Percentiles rank a stretch among this genome's conserved stretches.
These are phyloP conservation scores for Xylariaceae sp. DNA, from an alignment of 2,329 filamentous ascomycete genomes.

Conservation along the genomic window DNA sequence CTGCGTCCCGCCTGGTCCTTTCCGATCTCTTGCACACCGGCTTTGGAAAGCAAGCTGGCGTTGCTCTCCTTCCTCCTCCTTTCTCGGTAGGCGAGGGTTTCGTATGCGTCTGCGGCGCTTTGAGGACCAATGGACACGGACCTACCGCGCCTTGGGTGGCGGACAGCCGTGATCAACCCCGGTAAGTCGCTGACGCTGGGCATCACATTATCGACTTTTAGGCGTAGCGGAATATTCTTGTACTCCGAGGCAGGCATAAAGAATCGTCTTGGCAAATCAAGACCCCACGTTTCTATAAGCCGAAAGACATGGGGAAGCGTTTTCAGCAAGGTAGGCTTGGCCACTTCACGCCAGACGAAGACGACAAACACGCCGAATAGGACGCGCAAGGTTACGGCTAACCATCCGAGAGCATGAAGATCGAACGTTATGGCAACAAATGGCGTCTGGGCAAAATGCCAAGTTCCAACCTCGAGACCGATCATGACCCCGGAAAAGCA, in stretches of 20 bases:
- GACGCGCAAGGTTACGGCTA: slow-evolving; percentile 70
- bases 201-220: slow-evolving; percentile 82
- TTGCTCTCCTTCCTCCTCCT: slow-evolving; percentile 62
- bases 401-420: slow-evolving; percentile 69
- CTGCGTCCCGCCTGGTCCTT: slow-evolving; percentile 40
- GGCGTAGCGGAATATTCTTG: slow-evolving; percentile 76
- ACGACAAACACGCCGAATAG: slow-evolving; percentile 82
- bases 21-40: slow-evolving; percentile 51
- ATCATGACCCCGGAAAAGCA: slow-evolving; percentile 91
- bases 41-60: slow-evolving; percentile 52
- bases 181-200: slow-evolving; percentile 89
- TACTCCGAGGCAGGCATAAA: slow-evolving; percentile 93
- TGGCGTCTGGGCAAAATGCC: slow-evolving; percentile 74
- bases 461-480: slow-evolving; percentile 81
- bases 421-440: slow-evolving; percentile 64
- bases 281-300: slow-evolving; percentile 77
- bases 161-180: slow-evolving; percentile 79
- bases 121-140: slow-evolving; percentile 92
- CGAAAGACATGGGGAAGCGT: slow-evolving; percentile 86
- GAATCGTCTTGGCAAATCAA: slow-evolving; percentile 85
- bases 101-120: slow-evolving; percentile 94
- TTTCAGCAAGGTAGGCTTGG: slow-evolving; percentile 83
- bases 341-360: slow-evolving; percentile 87
- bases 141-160: slow-evolving; percentile 77
- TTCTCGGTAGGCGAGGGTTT: slow-evolving; percentile 90